Evolutionary conservation across 148 eudicot genomes (phyloP).

Genomic region (Rhododendron kiyosumense): DNA sequence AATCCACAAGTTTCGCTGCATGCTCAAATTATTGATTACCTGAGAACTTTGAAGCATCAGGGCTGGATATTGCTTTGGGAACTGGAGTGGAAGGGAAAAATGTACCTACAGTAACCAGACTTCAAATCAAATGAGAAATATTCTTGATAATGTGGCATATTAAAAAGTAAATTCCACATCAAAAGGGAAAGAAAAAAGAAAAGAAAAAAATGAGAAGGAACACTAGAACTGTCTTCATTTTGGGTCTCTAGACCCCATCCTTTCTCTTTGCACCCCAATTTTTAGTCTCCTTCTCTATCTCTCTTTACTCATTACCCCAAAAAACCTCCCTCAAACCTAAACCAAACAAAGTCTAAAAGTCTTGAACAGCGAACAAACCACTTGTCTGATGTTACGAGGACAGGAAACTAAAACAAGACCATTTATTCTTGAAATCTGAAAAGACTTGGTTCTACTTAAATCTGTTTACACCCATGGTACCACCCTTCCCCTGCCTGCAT

Average conservation of each 20-base stretch:
- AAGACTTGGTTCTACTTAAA: not conserved
- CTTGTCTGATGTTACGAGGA: too few relatives aligned
- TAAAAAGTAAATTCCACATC: not conserved
- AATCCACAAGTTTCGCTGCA: not conserved
- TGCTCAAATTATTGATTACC: constrained; percentile 37
- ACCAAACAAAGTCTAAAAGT: too few relatives aligned
- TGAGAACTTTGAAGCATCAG: constrained; percentile 84
- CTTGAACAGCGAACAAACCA: not conserved
- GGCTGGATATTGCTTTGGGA: constrained; percentile 78
- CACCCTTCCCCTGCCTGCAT: not conserved
- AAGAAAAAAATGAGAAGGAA: not conserved
- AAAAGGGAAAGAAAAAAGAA: not conserved
- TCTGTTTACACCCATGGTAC: not conserved
- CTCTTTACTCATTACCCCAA: too few relatives aligned
- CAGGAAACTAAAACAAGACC: not conserved
- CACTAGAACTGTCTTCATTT: too few relatives aligned
- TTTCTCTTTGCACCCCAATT: too few relatives aligned
- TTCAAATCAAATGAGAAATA: not conserved
- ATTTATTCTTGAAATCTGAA: not conserved
- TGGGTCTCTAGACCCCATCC: too few relatives aligned
- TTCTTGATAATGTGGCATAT: not conserved
- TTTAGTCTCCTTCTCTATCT: too few relatives aligned
- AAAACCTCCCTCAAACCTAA: too few relatives aligned
- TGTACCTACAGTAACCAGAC: constrained; percentile 50
- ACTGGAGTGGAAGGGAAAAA: constrained; percentile 62